Evolutionary conservation across 1,284 basidiomycete genomes (phyloP).

Genomic region (Irpex sp.): DNA sequence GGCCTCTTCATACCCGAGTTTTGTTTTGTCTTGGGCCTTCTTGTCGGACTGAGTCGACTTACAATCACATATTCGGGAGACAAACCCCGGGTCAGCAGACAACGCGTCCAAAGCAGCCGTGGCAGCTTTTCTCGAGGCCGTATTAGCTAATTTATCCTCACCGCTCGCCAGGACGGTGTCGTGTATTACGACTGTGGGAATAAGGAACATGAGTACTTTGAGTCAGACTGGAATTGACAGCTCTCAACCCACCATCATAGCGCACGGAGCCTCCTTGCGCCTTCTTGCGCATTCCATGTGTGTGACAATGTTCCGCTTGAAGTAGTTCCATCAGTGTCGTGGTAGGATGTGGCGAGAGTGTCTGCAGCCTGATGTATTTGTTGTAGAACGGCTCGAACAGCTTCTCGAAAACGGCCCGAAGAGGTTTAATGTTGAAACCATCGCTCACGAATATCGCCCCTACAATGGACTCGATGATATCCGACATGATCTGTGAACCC

Average conservation of each 20-base stretch:
- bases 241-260: conserved; percentile 19
- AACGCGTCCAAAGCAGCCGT: conserved; percentile 60
- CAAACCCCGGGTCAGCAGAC: conserved; percentile 57
- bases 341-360: conserved; percentile 70
- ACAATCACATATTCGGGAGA: conserved; percentile 65
- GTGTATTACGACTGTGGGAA: conserved; percentile 56
- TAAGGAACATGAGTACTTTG: not conserved
- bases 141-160: conserved; percentile 41
- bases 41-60: conserved; percentile 33
- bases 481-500: conserved; percentile 56
- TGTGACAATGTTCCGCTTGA: conserved; percentile 64
- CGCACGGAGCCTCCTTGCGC: conserved; percentile 8
- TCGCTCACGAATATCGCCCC: conserved; percentile 78
- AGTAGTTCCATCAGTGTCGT: conserved; percentile 68
- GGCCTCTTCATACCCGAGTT: conserved; percentile 11
- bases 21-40: conserved; percentile 33
- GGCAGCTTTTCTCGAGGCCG: conserved; percentile 58
- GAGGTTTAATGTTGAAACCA: conserved; percentile 55
- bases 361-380: conserved; percentile 64
- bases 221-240: too few relatives aligned
- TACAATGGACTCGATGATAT: conserved; percentile 73
- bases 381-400: conserved; percentile 73
- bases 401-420: conserved; percentile 60
- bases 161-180: conserved; percentile 58
- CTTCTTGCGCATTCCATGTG: conserved; percentile 52